These are phyloP conservation scores for Mrakia gelida DNA, from an alignment of 768 basidiomycete genomes.

Conservation along the genomic window DNA sequence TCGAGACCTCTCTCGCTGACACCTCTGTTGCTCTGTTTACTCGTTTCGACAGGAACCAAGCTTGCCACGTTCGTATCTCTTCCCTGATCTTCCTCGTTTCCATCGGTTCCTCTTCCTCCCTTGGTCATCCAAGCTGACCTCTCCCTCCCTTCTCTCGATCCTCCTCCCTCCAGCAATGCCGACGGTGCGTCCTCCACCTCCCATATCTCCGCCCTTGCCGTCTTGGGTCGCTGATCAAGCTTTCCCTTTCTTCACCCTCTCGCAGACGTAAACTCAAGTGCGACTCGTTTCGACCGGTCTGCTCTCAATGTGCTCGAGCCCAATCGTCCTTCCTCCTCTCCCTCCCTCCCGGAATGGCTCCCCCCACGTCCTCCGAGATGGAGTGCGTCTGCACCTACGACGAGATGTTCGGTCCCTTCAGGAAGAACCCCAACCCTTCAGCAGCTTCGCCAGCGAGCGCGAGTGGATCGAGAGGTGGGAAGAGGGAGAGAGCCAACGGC, in stretches of 20 bases:
- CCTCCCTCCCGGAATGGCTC: conserved; percentile 21
- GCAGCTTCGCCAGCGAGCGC: background rate
- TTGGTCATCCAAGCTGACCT: background rate
- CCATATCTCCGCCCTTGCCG: background rate
- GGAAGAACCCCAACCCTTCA: background rate
- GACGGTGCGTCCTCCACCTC: background rate
- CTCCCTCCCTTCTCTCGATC: background rate
- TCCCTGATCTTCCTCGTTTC: background rate
- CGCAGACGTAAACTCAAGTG: conserved; percentile 24
- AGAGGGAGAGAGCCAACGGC: background rate
- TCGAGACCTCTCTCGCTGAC: background rate
- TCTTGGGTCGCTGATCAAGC: background rate
- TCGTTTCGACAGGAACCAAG: background rate
- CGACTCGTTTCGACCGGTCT: conserved; percentile 22
- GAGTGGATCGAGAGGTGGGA: background rate
- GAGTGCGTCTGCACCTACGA: conserved; percentile 28
- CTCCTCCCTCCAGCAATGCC: background rate
- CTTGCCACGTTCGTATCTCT: background rate
- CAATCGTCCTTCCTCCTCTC: conserved; percentile 22
- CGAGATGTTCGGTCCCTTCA: conserved; percentile 30
- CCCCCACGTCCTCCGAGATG: background rate
- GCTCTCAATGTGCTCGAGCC: conserved; percentile 18
- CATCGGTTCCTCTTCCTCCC: background rate
- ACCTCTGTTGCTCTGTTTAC: background rate
- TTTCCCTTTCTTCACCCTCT: background rate